phyloP scores from a whole-genome alignment of 169 alveolate genomes.

The Cryptosporidium canis region DNA sequence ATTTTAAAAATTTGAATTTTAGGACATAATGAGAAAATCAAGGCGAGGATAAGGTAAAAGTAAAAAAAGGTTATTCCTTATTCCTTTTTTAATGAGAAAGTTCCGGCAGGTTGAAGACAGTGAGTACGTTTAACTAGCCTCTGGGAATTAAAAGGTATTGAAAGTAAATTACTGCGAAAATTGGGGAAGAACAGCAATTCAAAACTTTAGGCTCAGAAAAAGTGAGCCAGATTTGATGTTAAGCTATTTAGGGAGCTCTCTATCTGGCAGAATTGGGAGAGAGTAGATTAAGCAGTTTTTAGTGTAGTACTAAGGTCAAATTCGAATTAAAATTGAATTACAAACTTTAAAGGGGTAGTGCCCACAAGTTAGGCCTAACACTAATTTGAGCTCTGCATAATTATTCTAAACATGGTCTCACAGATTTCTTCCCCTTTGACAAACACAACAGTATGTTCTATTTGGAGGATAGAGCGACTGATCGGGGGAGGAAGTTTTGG shows the following conservation, averaged over 20 bases:
- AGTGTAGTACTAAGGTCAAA: not conserved
- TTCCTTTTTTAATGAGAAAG: constrained; percentile 4
- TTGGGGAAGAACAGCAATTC: not conserved
- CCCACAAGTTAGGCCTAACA: constrained; percentile 1
- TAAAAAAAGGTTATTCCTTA: not conserved
- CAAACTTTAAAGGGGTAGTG: not conserved
- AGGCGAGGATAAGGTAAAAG: constrained; percentile 1
- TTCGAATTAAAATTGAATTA: not conserved
- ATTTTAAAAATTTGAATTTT: constrained; percentile 26
- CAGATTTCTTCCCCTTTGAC: constrained; percentile 68
- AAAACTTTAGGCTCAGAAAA: not conserved
- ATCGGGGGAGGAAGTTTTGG: constrained; percentile 84
- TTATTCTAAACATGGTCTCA: constrained; percentile 27
- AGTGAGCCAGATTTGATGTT: constrained; percentile 18
- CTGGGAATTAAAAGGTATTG: not conserved
- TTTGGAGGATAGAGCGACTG: constrained; percentile 73
- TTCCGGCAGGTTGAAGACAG: not conserved
- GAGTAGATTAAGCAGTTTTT: not conserved
- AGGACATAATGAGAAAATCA: constrained; percentile 48
- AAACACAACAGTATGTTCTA: constrained; percentile 75
- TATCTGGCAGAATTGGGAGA: constrained; percentile 3
- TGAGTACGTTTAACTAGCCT: not conserved
- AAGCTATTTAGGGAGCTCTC: not conserved
- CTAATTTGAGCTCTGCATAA: not conserved
- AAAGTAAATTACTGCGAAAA: not conserved